Base-by-base conservation (phyloP, 208 protist genomes). In the Novymonas esmeraldas region DNA sequence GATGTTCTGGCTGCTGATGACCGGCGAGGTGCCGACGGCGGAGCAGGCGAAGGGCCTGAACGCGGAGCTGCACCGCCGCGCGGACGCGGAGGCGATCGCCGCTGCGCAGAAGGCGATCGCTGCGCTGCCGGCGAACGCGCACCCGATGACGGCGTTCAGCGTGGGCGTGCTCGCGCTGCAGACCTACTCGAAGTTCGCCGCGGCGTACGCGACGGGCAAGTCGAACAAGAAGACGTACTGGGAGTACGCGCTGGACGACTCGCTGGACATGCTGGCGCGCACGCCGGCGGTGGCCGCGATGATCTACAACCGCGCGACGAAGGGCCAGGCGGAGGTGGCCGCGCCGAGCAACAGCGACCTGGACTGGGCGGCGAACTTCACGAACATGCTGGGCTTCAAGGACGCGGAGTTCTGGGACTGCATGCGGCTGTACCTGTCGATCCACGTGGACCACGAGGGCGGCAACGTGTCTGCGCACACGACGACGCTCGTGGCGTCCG, bases 391-490 rank as follows among this genome's bases (percentile, higher is more conserved):
- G 31, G 98, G 98, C 70, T 98, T 90, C 74, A 84, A 80, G 41
- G 83, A 90, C 58, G 57, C 90, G 45, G 50, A 88, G 48, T 98
- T 99, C 71, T 87, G 84, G 78, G 98, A 99, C 63, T 93, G 99
- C 59, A 98, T 99, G 95, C 94, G 98, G 57, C 84, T 99, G 31
- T 99, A 99, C 84, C 85, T 99, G 16, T 89, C 81, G 45, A 93
- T 99, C 58, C 97, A 99, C 80, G 81, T 84, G n/a, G 97, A 98
- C 70, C 97, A 98, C 81, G 95, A 98, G 82, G 92, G 98, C 61
- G 98, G 98, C 77, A 99, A 99, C 80, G 97, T 98, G 28, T 97
- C 92, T 44, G 98, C 98, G 39, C 98, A 99, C 85, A 94, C 97
- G n/a, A 98, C 94, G 45, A 95, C 97, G 64, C 89, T 99, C 28